Evolutionary conservation across 2,329 filamentous ascomycete species (phyloP), one percentile per base, ranked within the genome.

Genomic region (Pestalotiopsis fici): DNA sequence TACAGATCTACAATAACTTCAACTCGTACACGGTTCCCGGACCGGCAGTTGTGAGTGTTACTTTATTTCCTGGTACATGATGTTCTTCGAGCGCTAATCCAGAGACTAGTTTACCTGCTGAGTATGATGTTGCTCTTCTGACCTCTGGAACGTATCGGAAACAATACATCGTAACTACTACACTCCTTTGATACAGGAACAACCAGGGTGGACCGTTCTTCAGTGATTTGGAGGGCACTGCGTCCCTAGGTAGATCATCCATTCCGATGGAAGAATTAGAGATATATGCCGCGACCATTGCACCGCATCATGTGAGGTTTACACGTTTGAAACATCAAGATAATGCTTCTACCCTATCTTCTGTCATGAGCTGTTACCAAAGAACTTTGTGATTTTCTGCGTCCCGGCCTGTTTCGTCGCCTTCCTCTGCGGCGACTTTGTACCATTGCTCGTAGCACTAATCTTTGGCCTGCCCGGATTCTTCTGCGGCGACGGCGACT

Each of bases 371-470:
- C 80, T 82, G 64, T 82, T 83, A 25, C 75, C 78, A 69, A 84
- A 84, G 69, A 84, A 84, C 67, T 80, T 83, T 0, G 82, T 84
- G 28, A 84, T 84, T 72, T 86, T 86, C 68, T 81, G 81, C 21
- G 76, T 80, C 2, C 80, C 80, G 4, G 71, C 69, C 66, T 68
- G 69, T 63, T 74, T 78, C 66, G 62, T 5, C 66, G 62, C 4
- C 6, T 35, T 35, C 66, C 81, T 81, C 4, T 57, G 69, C 4
- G 77, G 76, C 37, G 76, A 79, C 64, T 74, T 82, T 2, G 68
- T 74, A 15, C 74, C 74, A 57, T 85, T 86, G 31, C 76, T 79
- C 7, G 79, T 82, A 2, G 82, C 76, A 60, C 82, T 85, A 57
- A 82, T 82, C 69, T 77, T 79, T 39, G 67, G 68, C 54, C 68